Evolutionary conservation across 2,329 filamentous ascomycete genomes (phyloP), one percentile per base, ranked within the genome.

Genomic region (Gaeumannomyces tritici): DNA sequence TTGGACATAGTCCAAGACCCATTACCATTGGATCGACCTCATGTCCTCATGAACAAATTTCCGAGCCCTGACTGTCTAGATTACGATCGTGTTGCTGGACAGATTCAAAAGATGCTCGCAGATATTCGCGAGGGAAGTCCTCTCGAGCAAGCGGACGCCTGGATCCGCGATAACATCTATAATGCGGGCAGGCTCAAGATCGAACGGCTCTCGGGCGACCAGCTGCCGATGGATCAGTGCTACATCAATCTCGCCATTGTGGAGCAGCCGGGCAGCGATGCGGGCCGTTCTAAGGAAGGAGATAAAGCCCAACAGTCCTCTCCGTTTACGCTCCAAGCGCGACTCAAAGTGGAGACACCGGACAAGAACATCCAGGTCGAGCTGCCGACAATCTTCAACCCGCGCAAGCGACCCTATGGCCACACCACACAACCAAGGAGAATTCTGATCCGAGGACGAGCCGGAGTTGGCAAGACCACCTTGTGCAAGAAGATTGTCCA

Each of bases 201-300:
- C 55, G 62, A 73, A 65, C 69, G 73, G 24, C 69, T 77, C 31
- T 76, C 73, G 8, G 73, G 73, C 35, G 67, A 72, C 0, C 5
- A 5, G 13, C 64, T 76, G 31, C 27, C 67, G 3, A 74, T 76
- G 68, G 66, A 73, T 31, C 69, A 72, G 51, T 76, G 73, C 65
- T 77, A 76, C 58, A 76, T 77, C 64, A 77, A 77, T 63, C 72
- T 77, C 27, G 69, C 69, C 58, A 69, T 76, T n/a, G 62, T 76
- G 28, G 67, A 74, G 64, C 63, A 70, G 47, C 24, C 29, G 11
- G 60, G 55, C 27, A 12, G 64, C 11, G 62, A 63, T 33, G 27
- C 27, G 58, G n/a, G 24, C 31, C 35, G 21, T 11, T 33, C 55
- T 29, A 42, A 64, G 55, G 29, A 65, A 55, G 55, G 51, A 63